Evolutionary conservation across 495 filamentous ascomycete species (phyloP), one percentile per base, ranked within the genome.

Genomic region (Neurospora hispaniola): DNA sequence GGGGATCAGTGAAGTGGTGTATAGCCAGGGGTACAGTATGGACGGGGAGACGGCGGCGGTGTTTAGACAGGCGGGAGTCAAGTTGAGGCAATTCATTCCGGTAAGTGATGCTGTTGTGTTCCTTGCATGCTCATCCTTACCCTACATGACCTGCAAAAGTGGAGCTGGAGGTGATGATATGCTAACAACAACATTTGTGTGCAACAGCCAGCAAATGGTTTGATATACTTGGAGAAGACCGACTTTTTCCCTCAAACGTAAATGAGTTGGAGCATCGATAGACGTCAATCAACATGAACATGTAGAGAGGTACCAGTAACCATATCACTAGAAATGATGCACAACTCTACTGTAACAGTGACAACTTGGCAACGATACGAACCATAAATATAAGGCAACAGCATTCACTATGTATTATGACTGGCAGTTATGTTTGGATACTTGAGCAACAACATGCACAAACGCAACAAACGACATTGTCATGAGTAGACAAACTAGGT

Each of bases 1-100:
- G 35, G 96, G 96, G 0, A 97, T 99, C 41, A 89, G 86, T 31
- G 96, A 99, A 84, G 96, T 99, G 38, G 96, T 99, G 39, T 99
- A 96, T 79, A 92, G 88, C 69, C 91, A 96, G 78, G 89, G 93
- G 8, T 99, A 99, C 77, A 93, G 92, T 73, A 97, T 99, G 92
- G 96, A 99, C 80, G 84, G 81, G 35, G 88, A 93, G 82, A 93
- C 94, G 40, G 93, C 94, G n/a, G 86, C 85, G 38, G 89, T 97
- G 54, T 89, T 97, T 69, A 79, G 85, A 73, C 84, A 91, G 77
- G 94, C 91, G 11, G 93, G 93, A 9, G 91, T 97, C 10, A 85
- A 84, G 62, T 80, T 97, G 72, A 86, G 94, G 74, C 93, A 96
- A 80, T 96, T 95, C 76, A 90, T 88, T 72, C 91, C 92, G 71